A percentile compares a stretch with the other conserved stretches of the same genome.
Evolutionary conservation across 306 rosid species (phyloP).

Genomic region (Trifolium repens): DNA sequence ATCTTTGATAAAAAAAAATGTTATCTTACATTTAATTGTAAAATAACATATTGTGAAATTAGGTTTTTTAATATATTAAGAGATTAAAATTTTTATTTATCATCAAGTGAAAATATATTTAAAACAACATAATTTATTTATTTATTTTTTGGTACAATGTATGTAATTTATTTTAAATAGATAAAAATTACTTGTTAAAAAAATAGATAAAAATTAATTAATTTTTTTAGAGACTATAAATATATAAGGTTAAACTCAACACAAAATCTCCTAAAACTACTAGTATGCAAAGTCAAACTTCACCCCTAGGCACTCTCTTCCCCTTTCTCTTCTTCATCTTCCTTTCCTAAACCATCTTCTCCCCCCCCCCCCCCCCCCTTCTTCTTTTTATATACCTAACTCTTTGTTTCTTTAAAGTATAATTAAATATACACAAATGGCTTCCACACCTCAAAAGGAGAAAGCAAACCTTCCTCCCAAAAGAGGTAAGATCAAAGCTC

Average conservation of each 20-base stretch:
- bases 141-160: too few species aligned
- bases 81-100: too few species aligned
- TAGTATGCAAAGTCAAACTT: not conserved
- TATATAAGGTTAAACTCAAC: not conserved
- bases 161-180: too few species aligned
- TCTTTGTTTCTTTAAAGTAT: not conserved
- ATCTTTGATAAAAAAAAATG: too few species aligned
- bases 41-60: too few species aligned
- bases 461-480: constrained; percentile 34
- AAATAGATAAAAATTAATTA: too few species aligned
- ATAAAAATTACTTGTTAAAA: too few species aligned
- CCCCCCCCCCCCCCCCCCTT: too few species aligned
- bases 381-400: not conserved
- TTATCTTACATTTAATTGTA: too few species aligned
- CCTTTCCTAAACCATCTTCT: not conserved
- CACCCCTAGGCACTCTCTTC: not conserved
- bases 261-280: not conserved
- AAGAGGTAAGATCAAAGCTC: constrained; percentile 51
- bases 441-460: not conserved
- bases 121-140: too few species aligned
- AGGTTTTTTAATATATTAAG: too few species aligned
- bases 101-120: too few species aligned
- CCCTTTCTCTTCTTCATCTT: not conserved
- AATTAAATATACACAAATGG: constrained; percentile 33
- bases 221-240: not conserved